Percentiles rank a stretch among this genome's conserved stretches.
Conservation (phyloP, 345 rosid genomes). For the Aquilaria sinensis region DNA sequence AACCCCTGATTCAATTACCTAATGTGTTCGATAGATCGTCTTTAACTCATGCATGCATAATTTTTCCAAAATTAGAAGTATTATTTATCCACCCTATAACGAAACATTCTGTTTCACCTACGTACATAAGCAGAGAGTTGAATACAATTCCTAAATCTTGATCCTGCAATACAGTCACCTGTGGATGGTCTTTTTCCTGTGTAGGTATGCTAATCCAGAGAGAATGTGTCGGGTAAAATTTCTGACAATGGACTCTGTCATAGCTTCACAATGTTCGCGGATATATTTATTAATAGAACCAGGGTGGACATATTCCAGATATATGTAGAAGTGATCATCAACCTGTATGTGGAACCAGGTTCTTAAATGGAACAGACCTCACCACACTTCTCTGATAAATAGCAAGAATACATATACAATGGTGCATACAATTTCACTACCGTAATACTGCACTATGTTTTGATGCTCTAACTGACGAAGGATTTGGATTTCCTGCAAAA, state of each 20-base stretch:
- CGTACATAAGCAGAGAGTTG: background rate
- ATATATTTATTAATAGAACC: slow-evolving; percentile 57
- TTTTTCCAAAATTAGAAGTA: too few species aligned
- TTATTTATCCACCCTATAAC: too few species aligned
- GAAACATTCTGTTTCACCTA: too few species aligned
- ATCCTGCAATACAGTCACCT: slow-evolving; percentile 26
- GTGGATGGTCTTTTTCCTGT: slow-evolving; percentile 55
- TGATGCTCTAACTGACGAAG: slow-evolving; percentile 42
- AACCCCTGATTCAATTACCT: too few species aligned
- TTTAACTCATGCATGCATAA: too few species aligned
- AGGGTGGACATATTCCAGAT: slow-evolving; percentile 61
- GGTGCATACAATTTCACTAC: slow-evolving; percentile 47
- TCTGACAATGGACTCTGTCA: slow-evolving; percentile 62
- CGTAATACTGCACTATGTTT: slow-evolving; percentile 73
- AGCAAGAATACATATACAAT: slow-evolving; percentile 8
- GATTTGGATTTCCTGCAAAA: slow-evolving; percentile 54
- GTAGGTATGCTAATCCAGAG: slow-evolving; percentile 56
- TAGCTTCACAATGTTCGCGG: slow-evolving; percentile 46
- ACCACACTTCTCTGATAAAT: slow-evolving; percentile 4
- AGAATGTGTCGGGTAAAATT: slow-evolving; percentile 73
- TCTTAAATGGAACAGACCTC: slow-evolving; percentile 8
- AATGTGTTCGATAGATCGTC: too few species aligned
- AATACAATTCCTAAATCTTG: background rate
- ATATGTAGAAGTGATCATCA: slow-evolving; percentile 58
- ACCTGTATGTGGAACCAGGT: slow-evolving; percentile 29